These are phyloP conservation scores for Hypoxylon rubiginosum DNA, from an alignment of 2,329 filamentous ascomycete genomes.

Conservation along the genomic window DNA sequence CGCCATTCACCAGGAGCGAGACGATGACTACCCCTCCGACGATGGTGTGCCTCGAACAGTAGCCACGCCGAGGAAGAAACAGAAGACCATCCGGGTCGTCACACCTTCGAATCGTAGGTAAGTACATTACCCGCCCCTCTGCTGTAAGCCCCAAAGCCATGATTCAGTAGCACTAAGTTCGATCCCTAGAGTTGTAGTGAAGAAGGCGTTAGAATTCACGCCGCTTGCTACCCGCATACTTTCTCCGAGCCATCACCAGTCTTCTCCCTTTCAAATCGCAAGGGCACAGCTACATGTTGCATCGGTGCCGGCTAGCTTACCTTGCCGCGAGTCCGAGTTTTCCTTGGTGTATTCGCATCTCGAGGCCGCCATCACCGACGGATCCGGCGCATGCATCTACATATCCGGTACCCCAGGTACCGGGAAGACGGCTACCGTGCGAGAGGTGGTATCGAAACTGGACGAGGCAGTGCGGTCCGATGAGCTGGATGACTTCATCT, in stretches of 20 bases:
- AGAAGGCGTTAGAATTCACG: constrained; percentile 94
- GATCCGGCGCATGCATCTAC: constrained; percentile 96
- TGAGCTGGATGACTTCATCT: constrained; percentile 97
- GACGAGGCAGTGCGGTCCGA: constrained; percentile 90
- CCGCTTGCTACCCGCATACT: constrained; percentile 90
- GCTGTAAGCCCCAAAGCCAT: background rate
- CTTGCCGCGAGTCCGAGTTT: constrained; percentile 94
- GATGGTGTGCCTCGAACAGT: constrained; percentile 51
- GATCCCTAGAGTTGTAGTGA: constrained; percentile 71
- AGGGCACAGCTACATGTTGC: constrained; percentile 92
- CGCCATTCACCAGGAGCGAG: constrained; percentile 46
- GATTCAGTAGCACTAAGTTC: constrained; percentile 2
- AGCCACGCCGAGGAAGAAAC: constrained; percentile 70
- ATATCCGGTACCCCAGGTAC: constrained; percentile 99
- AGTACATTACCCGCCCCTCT: constrained; percentile 68
- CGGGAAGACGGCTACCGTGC: constrained; percentile 96
- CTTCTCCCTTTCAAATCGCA: constrained; percentile 92
- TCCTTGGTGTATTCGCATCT: constrained; percentile 92
- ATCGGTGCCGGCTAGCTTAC: constrained; percentile 88
- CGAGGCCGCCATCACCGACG: constrained; percentile 92
- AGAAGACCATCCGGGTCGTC: constrained; percentile 61
- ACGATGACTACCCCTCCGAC: constrained; percentile 55
- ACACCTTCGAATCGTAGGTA: constrained; percentile 61
- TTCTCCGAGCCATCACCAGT: constrained; percentile 78
- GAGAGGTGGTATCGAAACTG: constrained; percentile 90